A percentile compares a stretch with the other conserved stretches of the same genome.
Evolutionary conservation across 78 protist genomes (phyloP).

Genomic region (Blattamonas nauphoetae): DNA sequence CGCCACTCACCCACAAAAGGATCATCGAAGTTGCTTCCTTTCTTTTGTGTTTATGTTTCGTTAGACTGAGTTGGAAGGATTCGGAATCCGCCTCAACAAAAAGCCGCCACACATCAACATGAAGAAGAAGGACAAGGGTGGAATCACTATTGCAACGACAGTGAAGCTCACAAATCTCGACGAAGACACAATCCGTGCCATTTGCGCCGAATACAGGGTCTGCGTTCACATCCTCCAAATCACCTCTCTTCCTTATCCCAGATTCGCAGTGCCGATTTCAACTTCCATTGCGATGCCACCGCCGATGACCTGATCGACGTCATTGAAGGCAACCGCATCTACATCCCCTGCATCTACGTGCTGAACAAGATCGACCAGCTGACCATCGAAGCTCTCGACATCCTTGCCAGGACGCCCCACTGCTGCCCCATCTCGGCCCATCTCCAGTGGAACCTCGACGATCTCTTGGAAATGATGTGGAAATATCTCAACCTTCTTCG

Average conservation of each 20-base stretch:
- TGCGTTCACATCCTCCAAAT: neutral
- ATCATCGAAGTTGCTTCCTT: slow-evolving; percentile 66
- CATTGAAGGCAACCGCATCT: slow-evolving; percentile 85
- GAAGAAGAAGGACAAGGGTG: slow-evolving; percentile 86
- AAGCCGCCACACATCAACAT: slow-evolving; percentile 79
- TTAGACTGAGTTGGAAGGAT: slow-evolving; percentile 82
- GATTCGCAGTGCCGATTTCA: slow-evolving; percentile 81
- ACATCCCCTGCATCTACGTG: slow-evolving; percentile 85
- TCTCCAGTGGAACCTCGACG: slow-evolving; percentile 92
- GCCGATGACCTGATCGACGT: slow-evolving; percentile 94
- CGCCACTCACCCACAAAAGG: slow-evolving; percentile 76
- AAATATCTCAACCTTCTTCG: slow-evolving; percentile 79
- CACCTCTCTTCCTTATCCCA: slow-evolving; percentile 55
- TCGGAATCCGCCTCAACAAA: slow-evolving; percentile 95
- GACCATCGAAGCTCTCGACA: slow-evolving; percentile 39
- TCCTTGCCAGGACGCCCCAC: slow-evolving; percentile 35
- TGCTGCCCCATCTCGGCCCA: slow-evolving; percentile 47
- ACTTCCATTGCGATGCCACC: slow-evolving; percentile 60
- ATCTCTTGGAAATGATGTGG: slow-evolving; percentile 80
- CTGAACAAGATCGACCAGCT: slow-evolving; percentile 88
- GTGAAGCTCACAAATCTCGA: slow-evolving; percentile 48
- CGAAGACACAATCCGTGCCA: slow-evolving; percentile 42
- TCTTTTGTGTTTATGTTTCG: neutral
- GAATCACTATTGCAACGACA: slow-evolving; percentile 66
- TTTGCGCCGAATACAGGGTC: neutral